Percentiles rank a stretch among this genome's conserved stretches.
phyloP scores from a whole-genome alignment of 345 rosid genomes.

The Eucalyptus pauciflora region DNA sequence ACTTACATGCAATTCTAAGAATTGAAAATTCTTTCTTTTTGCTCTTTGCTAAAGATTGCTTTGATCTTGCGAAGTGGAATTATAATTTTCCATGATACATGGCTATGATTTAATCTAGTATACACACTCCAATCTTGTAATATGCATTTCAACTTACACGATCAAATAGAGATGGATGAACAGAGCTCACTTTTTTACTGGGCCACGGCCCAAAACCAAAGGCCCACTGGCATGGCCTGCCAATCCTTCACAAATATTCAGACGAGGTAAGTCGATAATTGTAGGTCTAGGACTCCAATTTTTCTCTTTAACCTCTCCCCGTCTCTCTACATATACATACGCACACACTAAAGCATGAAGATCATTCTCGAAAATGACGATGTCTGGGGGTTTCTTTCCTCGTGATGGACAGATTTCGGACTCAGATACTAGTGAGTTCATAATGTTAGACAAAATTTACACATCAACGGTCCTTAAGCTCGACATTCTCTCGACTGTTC shows the following conservation, averaged over 20 bases:
- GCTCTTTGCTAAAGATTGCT: background rate
- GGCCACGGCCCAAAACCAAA: background rate
- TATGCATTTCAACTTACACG: background rate
- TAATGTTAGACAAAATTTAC: background rate
- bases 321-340: background rate
- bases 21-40: background rate
- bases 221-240: background rate
- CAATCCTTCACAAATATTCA: background rate
- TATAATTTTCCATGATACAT: background rate
- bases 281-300: background rate
- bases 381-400: background rate
- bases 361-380: background rate
- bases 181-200: background rate
- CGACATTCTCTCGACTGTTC: rapidly evolving
- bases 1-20: background rate
- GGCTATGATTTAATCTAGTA: background rate
- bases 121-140: background rate
- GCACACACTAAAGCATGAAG: background rate
- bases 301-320: background rate
- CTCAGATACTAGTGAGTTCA: rapidly evolving
- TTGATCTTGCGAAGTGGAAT: background rate
- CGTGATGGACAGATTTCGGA: background rate
- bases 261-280: background rate
- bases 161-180: background rate
- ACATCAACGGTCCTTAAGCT: background rate